Percentiles rank a stretch among this genome's conserved stretches.
phyloP scores from a whole-genome alignment of 148 eudicot genomes.

The Talinum fruticosum region DNA sequence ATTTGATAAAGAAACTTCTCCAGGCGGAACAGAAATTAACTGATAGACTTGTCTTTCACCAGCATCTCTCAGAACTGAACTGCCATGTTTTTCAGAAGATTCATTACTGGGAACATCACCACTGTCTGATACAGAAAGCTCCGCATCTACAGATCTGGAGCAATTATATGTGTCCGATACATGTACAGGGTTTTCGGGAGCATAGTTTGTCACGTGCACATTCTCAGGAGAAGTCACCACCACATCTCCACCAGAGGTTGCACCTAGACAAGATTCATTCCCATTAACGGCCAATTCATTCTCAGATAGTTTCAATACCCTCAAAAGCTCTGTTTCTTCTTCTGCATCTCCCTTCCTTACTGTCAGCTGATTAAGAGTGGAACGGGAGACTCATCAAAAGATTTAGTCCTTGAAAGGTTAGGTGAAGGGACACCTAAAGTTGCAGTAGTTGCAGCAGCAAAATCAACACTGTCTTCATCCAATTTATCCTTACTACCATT shows the following conservation, averaged over 20 bases:
- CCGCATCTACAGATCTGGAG: constrained; percentile 23
- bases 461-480: constrained; percentile 80
- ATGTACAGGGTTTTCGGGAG: constrained; percentile 18
- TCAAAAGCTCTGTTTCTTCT: constrained; percentile 72
- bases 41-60: constrained; percentile 22
- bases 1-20: constrained; percentile 23
- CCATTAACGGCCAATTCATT: constrained; percentile 25
- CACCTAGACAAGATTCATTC: constrained; percentile 16
- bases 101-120: constrained; percentile 24
- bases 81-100: constrained; percentile 32
- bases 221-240: constrained; percentile 33
- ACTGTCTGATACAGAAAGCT: constrained; percentile 29
- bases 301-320: constrained; percentile 57
- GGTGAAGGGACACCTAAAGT: constrained; percentile 91
- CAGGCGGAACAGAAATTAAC: constrained; percentile 25
- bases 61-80: constrained; percentile 27
- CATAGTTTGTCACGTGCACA: constrained; percentile 24
- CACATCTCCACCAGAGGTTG: constrained; percentile 19
- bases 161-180: constrained; percentile 19
- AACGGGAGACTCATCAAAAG: constrained; percentile 64
- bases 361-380: constrained; percentile 28
- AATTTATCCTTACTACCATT: constrained; percentile 34
- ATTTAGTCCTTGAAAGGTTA: constrained; percentile 56
- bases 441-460: constrained; percentile 94
- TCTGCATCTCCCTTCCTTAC: constrained; percentile 65